Percentiles rank a stretch among this genome's conserved stretches.
These are phyloP conservation scores for Echium plantagineum DNA, from an alignment of 257 asterid species.

Conservation along the genomic window DNA sequence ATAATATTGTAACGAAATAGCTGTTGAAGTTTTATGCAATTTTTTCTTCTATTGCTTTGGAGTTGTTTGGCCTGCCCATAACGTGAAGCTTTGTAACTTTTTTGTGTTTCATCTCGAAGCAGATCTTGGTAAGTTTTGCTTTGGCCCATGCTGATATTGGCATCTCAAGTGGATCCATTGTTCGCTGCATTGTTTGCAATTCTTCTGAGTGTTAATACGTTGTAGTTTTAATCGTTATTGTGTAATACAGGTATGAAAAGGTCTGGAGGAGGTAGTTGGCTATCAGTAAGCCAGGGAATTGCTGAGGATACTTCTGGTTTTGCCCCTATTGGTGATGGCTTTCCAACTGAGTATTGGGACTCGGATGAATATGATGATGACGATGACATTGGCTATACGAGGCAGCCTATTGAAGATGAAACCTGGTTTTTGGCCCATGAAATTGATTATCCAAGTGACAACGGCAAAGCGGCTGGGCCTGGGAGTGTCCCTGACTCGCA, in stretches of 20 bases:
- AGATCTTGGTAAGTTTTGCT: too few relatives aligned
- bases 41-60: too few relatives aligned
- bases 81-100: too few relatives aligned
- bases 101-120: too few relatives aligned
- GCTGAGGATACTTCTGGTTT: slow-evolving; percentile 24
- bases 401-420: slow-evolving; percentile 27
- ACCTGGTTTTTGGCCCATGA: slow-evolving; percentile 26
- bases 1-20: too few relatives aligned
- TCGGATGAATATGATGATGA: slow-evolving; percentile 24
- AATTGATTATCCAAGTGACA: slow-evolving; percentile 24
- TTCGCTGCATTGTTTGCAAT: not conserved
- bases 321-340: slow-evolving; percentile 21
- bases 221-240: not conserved
- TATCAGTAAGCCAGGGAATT: slow-evolving; percentile 21
- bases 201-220: not conserved
- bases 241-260: slow-evolving; percentile 14
- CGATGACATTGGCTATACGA: slow-evolving; percentile 20
- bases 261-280: slow-evolving; percentile 22
- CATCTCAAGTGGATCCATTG: not conserved
- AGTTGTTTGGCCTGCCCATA: too few relatives aligned
- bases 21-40: too few relatives aligned
- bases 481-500: slow-evolving; percentile 21
- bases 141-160: too few relatives aligned
- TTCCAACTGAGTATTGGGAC: slow-evolving; percentile 22
- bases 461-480: slow-evolving; percentile 15